Evolutionary conservation across 768 basidiomycete species (phyloP), one percentile per base, ranked within the genome.

Genomic region (Phlebiopsis gigantea): DNA sequence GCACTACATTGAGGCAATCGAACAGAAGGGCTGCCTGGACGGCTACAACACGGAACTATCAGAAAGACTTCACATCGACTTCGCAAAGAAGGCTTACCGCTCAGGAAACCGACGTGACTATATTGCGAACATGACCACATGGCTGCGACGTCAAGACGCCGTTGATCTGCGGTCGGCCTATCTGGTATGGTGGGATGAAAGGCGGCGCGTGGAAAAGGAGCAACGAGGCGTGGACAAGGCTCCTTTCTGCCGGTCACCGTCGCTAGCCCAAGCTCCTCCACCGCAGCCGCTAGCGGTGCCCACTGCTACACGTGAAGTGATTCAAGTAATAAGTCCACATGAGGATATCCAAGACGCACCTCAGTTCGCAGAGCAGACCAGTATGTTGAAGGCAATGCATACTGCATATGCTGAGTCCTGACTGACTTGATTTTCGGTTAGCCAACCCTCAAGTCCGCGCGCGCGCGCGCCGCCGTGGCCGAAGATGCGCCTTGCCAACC

Each of bases 1-100:
- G 0, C 68, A 69, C 49, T 69, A 68, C 46, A 34, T 55, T 0
- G 17, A 26, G 4, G 45, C 59, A 0, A 65, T 71, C 44, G 8
- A 19, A 3, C n/a, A 49, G 1, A 52, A 61, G 5, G 68, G 68
- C 1, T 21, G 63, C 2, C 48, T 59, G 9, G 66, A 71, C 15
- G 66, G 68, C 19, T 69, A 57, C 46, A 69, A 64, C 22, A 68
- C 69, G 2, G 68, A 72, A 19, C 57, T 65, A 1, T 61, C 62
- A 1, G 66, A 71, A 50, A 55, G 64, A 4, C 56, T 69, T 0
- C 66, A 66, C 42, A 70, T 69, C 19, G 62, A 66, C n/a, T 62
- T 62, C 25, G 65, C 64, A 8, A 71, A 73, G 55, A 30, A 61
- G 5, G 64, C 61, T 0, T 73, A 67, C 49, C 57, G 53, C 14